Percentiles rank a stretch among this genome's conserved stretches.
These are phyloP conservation scores for Lentinus polychrous DNA, from an alignment of 1,284 basidiomycete species.

Conservation along the genomic window DNA sequence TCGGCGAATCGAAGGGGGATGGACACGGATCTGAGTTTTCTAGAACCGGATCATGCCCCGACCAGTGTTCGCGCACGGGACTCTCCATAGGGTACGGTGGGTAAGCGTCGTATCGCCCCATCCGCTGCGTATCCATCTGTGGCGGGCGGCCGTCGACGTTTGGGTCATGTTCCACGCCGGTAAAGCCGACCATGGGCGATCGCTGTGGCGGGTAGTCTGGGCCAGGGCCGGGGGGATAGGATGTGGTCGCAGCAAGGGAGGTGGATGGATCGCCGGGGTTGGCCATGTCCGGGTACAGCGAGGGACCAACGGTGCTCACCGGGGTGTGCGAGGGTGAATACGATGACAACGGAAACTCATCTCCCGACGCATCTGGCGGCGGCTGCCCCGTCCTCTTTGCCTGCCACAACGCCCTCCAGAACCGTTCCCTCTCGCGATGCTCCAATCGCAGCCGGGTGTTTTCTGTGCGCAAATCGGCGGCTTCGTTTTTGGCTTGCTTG, in stretches of 20 bases:
- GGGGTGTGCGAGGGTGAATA: constrained; percentile 26
- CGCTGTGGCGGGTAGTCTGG: constrained; percentile 35
- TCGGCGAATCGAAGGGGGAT: constrained; percentile 55
- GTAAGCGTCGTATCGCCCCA: constrained; percentile 49
- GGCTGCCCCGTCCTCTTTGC: constrained; percentile 45
- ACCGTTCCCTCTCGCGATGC: constrained; percentile 62
- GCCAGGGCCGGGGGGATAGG: constrained; percentile 32
- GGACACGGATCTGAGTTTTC: constrained; percentile 40
- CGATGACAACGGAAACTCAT: constrained; percentile 49
- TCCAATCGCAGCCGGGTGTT: constrained; percentile 57
- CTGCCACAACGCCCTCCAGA: constrained; percentile 60
- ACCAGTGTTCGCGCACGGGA: constrained; percentile 50
- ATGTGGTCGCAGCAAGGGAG: constrained; percentile 32
- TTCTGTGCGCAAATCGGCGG: constrained; percentile 53
- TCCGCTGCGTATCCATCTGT: constrained; percentile 32
- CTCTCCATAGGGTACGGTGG: constrained; percentile 40
- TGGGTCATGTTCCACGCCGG: constrained; percentile 34
- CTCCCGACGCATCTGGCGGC: constrained; percentile 42
- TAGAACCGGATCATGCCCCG: constrained; percentile 39
- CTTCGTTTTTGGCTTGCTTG: constrained; percentile 55
- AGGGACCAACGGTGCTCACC: constrained; percentile 21
- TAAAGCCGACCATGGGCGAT: constrained; percentile 42
- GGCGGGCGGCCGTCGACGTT: constrained; percentile 30
- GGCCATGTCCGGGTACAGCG: constrained; percentile 31
- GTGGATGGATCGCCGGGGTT: constrained; percentile 35